Base-by-base conservation (phyloP, 257 asterid species). In the Linderniella brevidens region DNA sequence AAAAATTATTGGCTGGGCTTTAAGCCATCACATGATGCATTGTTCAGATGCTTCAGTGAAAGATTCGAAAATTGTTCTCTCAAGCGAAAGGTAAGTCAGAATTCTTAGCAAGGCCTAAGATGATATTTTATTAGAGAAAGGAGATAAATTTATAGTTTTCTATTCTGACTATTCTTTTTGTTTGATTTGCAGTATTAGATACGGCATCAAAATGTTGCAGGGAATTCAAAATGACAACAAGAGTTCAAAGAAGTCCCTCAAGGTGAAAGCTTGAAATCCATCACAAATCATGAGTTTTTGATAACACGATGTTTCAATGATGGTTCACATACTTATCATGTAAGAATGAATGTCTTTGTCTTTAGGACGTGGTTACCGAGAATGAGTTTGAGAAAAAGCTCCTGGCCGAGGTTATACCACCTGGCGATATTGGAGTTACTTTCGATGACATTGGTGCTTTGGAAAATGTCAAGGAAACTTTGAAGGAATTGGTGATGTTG, bases 1-100 rank as follows among this genome's bases (percentile, higher is more conserved):
- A 57, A 79, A 79, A 66, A 63, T 72, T 19, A 66, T 79, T 63
- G 92, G 92, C 44, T 79, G 81, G 82, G 79, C 82, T 39, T 44
- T 79, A 59, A 69, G 77, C 37, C 71, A 70, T 61, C 73, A 75
- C 55, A 55, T 70, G 40, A 75, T 68, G 82, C 68, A 51, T 41
- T 46, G 66, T 56, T 63, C 61, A 64, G 32, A 3, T 25, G 32
- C 32, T 25, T 62, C 65, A 50, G 61, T 59, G 50, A 10, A 60
- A 5, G 77, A 67, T 51, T 41, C 64, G 13, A 61, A 57, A 60
- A 53, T 70, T 52, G 59, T 58, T 43, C 44, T 75, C 50, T 63
- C 80, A 42, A 52, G 58, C 12, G 75, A 69, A 61, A 72, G 85
- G 92, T 72, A 68, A 67, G 37, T 3, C 11, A 37, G 35, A 36